phyloP scores from a whole-genome alignment of 1,139 yeast species.

The Scheffersomyces segobiensis region DNA sequence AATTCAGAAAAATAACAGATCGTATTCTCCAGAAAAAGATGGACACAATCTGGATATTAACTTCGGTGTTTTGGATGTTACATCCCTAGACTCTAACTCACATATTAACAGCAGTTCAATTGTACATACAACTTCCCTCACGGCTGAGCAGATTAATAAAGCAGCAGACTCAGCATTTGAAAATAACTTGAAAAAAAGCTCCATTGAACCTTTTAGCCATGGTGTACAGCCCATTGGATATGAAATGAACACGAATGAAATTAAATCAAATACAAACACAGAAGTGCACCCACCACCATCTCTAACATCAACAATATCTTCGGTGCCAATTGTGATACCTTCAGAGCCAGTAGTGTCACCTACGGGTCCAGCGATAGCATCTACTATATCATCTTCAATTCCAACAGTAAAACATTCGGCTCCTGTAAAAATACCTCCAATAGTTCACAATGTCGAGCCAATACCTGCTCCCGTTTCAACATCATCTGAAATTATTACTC shows the following conservation, averaged over 20 bases:
- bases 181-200: neutral
- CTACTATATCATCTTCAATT: neutral
- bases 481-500: neutral
- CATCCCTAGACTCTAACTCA: neutral
- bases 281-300: neutral
- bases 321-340: neutral
- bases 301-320: neutral
- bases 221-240: neutral
- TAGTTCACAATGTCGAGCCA: neutral
- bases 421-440: neutral
- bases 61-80: neutral
- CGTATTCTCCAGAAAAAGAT: neutral
- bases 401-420: neutral
- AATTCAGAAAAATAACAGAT: neutral
- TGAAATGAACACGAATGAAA: neutral
- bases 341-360: neutral
- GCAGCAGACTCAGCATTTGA: neutral
- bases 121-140: too few relatives aligned
- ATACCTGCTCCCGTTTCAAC: neutral
- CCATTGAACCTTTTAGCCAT: neutral
- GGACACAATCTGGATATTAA: neutral
- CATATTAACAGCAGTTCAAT: neutral
- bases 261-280: neutral
- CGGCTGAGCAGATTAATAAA: neutral
- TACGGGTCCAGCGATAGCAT: neutral